Conservation (phyloP, 2,329 filamentous ascomycete species). For the Blumeria hordei region DNA sequence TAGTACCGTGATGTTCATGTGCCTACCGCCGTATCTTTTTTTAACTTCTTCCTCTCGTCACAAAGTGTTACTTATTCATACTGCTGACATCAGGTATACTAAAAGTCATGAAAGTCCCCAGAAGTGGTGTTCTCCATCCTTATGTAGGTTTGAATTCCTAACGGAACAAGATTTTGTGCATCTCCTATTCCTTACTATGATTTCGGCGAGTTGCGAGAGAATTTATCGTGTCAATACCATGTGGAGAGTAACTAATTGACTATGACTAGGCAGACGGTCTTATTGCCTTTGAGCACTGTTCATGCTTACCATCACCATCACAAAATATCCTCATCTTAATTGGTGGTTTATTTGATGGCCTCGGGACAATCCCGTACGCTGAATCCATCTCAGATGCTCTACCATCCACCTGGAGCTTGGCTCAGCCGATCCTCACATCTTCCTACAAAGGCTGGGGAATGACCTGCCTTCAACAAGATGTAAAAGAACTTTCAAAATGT, state of each 20-base stretch:
- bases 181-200: background rate
- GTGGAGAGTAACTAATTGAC: no score
- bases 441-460: slow-evolving; percentile 19
- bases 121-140: slow-evolving; percentile 7
- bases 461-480: slow-evolving; percentile 22
- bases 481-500: slow-evolving; percentile 22
- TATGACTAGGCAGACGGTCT: slow-evolving; percentile 8
- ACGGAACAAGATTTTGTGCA: background rate
- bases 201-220: no score
- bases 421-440: slow-evolving; percentile 22
- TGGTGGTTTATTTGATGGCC: slow-evolving; percentile 28
- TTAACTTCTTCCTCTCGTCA: no score
- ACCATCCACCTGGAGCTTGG: slow-evolving; percentile 20
- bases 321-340: slow-evolving; percentile 26
- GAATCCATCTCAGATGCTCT: slow-evolving; percentile 16
- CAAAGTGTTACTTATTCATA: no score
- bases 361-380: slow-evolving; percentile 25
- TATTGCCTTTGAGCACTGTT: slow-evolving; percentile 15
- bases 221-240: no score
- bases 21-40: no score
- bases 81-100: no score
- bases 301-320: slow-evolving; percentile 4
- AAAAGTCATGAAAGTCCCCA: slow-evolving; percentile 3
- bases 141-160: slow-evolving; percentile 6
- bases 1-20: no score